Evolutionary conservation across 192 early-diverging fungal species (phyloP).

Genomic region (Chytriomyces sp.): DNA sequence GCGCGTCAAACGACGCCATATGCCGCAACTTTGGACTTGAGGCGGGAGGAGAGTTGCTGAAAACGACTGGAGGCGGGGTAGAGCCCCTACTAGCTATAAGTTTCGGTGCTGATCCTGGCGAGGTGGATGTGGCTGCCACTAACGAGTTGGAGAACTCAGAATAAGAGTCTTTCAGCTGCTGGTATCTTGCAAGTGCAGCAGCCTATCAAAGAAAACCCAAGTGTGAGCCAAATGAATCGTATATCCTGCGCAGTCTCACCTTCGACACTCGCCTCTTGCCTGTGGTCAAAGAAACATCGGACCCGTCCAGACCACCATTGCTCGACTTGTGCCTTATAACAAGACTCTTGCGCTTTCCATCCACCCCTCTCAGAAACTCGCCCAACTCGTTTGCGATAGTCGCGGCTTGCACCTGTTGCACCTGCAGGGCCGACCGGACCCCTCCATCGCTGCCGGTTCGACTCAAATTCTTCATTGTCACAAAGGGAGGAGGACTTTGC

Average conservation of each 20-base stretch:
- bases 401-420: neutral
- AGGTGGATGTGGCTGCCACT: conserved; percentile 9
- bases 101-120: neutral
- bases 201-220: neutral
- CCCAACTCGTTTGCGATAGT: conserved; percentile 5
- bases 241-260: conserved; percentile 5
- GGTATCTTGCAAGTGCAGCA: neutral
- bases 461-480: too few relatives aligned
- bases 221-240: neutral
- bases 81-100: neutral
- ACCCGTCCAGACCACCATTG: neutral
- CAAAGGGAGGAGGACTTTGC: neutral
- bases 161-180: conserved; percentile 22
- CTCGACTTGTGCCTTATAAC: neutral
- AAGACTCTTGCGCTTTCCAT: neutral
- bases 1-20: neutral
- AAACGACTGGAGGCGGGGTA: neutral
- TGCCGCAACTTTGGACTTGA: neutral
- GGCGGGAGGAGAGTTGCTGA: neutral
- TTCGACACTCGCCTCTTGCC: neutral
- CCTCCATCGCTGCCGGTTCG: neutral
- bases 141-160: conserved; percentile 16
- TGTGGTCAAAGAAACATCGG: neutral
- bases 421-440: neutral
- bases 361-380: conserved; percentile 12